Evolutionary conservation across 768 basidiomycete genomes (phyloP).

Genomic region (Amanita muscaria): DNA sequence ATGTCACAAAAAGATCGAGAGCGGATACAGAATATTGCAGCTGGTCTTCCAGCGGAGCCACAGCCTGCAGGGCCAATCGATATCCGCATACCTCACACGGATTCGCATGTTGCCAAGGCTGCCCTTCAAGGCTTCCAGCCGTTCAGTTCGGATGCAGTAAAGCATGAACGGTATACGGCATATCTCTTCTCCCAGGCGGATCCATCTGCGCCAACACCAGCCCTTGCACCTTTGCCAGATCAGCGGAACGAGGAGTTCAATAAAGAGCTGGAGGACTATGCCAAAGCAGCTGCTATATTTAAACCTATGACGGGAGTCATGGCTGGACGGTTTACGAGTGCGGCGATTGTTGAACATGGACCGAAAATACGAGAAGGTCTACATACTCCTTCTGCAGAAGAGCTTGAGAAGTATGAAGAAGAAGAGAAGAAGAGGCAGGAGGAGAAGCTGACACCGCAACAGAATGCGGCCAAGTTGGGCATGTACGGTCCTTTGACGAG

Average conservation of each 20-base stretch:
- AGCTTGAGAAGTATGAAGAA: conserved; percentile 34
- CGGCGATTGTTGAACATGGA: conserved; percentile 59
- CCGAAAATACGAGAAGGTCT: conserved; percentile 60
- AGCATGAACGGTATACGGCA: conserved; percentile 78
- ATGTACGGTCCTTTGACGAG: conserved; percentile 90
- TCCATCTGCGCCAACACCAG: conserved; percentile 31
- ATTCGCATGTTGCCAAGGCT: conserved; percentile 75
- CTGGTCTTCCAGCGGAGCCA: conserved; percentile 19
- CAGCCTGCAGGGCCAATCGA: conserved; percentile 18
- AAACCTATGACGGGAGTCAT: conserved; percentile 89
- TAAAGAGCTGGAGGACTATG: conserved; percentile 79
- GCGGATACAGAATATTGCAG: conserved; percentile 57
- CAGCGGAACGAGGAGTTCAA: conserved; percentile 65
- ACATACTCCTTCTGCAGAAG: conserved; percentile 45
- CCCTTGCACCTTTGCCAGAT: conserved; percentile 42
- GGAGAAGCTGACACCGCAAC: conserved; percentile 66
- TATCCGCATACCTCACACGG: conserved; percentile 44
- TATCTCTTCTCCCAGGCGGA: conserved; percentile 72
- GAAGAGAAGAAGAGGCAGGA: conserved; percentile 31
- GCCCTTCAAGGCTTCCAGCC: conserved; percentile 89
- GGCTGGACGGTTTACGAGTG: conserved; percentile 89
- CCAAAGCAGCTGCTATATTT: conserved; percentile 82
- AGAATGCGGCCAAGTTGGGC: conserved; percentile 72
- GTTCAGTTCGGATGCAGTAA: conserved; percentile 63
- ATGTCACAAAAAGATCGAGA: conserved; percentile 90